Percentiles rank a stretch among this genome's conserved stretches.
phyloP scores from a whole-genome alignment of 305 asterid species.

The Fraxinus xanthoxyloides region DNA sequence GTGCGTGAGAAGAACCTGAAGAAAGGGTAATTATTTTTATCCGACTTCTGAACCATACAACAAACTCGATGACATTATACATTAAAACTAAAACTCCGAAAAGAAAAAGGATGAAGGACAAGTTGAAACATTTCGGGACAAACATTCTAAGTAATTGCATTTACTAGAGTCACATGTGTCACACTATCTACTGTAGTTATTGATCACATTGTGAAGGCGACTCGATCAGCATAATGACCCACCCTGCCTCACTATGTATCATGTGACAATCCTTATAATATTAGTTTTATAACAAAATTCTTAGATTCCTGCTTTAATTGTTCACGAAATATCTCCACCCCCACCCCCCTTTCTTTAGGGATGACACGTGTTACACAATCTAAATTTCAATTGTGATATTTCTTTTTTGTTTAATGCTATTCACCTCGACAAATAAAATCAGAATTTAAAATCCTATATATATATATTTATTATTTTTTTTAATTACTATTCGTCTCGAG shows the following conservation, averaged over 20 bases:
- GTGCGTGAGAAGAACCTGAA: not conserved
- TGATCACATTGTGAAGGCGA: not conserved
- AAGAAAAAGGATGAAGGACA: not conserved
- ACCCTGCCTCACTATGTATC: constrained; percentile 26
- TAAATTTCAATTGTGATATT: too few relatives aligned
- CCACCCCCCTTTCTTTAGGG: too few relatives aligned
- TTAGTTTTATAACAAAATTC: not conserved
- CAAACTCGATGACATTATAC: not conserved
- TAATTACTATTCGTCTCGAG: not conserved
- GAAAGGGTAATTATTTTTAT: not conserved
- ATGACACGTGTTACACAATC: too few relatives aligned
- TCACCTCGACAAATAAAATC: too few relatives aligned
- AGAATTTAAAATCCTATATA: too few relatives aligned
- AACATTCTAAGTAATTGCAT: not conserved
- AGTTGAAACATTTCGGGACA: not conserved
- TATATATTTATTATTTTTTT: too few relatives aligned
- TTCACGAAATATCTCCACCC: too few relatives aligned
- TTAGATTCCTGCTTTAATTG: not conserved
- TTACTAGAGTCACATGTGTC: constrained; percentile 38
- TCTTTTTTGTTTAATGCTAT: too few relatives aligned
- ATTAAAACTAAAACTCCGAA: not conserved
- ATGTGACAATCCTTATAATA: constrained; percentile 25
- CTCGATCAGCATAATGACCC: not conserved
- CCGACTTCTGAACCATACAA: not conserved
- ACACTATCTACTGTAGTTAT: constrained; percentile 2